phyloP scores from a whole-genome alignment of 768 basidiomycete genomes.

The Daedalea quercina region DNA sequence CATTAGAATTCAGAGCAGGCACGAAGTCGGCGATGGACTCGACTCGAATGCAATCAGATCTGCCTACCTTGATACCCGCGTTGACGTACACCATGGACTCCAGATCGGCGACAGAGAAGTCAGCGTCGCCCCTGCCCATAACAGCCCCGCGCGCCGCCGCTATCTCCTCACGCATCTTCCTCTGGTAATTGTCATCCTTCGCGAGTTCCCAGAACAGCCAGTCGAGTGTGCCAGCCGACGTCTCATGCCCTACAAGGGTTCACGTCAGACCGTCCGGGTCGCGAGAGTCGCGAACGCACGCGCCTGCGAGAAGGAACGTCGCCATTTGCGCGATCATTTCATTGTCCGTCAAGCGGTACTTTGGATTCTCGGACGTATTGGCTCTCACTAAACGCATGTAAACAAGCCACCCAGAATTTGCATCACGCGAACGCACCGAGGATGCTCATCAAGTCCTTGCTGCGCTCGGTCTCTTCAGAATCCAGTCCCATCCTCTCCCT shows the following conservation, averaged over 20 bases:
- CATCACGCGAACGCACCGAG: constrained; percentile 14
- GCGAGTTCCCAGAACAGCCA: constrained; percentile 27
- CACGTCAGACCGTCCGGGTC: background rate
- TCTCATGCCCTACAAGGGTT: constrained; percentile 22
- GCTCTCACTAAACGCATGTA: constrained; percentile 19
- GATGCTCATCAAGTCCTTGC: constrained; percentile 29
- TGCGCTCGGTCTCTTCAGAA: constrained; percentile 15
- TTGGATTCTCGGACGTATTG: constrained; percentile 22
- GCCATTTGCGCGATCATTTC: constrained; percentile 28
- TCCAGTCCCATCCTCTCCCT: background rate
- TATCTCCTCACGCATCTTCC: constrained; percentile 22
- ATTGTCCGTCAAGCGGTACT: constrained; percentile 20
- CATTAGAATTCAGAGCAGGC: background rate
- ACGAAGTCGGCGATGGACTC: background rate
- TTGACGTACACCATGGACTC: constrained; percentile 26
- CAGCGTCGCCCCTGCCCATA: constrained; percentile 17
- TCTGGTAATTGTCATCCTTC: constrained; percentile 19
- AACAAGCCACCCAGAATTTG: background rate
- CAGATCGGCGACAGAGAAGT: constrained; percentile 25
- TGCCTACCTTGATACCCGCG: constrained; percentile 26
- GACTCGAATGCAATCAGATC: background rate
- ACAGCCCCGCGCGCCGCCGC: constrained; percentile 14
- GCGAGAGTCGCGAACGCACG: background rate
- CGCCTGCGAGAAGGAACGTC: constrained; percentile 10
- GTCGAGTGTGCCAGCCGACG: constrained; percentile 22